A percentile compares a stretch with the other conserved stretches of the same genome.
phyloP scores from a whole-genome alignment of 345 rosid species.

The Eucalyptus erythrocorys region DNA sequence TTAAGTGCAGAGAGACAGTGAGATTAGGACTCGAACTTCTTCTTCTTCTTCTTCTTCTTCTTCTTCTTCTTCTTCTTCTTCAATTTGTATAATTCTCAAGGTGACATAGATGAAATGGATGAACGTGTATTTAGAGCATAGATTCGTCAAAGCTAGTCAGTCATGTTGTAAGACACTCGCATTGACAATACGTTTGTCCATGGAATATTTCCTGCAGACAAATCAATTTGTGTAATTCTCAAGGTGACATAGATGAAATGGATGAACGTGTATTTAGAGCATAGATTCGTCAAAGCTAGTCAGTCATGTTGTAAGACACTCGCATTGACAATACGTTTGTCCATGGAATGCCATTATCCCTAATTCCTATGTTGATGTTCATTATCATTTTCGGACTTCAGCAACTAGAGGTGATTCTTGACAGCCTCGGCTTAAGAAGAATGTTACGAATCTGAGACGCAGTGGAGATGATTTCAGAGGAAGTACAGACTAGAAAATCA shows the following conservation, averaged over 20 bases:
- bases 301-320: background rate
- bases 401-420: background rate
- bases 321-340: background rate
- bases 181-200: background rate
- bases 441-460: background rate
- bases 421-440: background rate
- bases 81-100: background rate
- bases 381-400: background rate
- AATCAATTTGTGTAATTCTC: background rate
- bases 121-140: background rate
- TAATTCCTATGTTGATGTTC: background rate
- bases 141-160: background rate
- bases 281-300: background rate
- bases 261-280: background rate
- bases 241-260: background rate
- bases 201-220: background rate
- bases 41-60: too few species aligned
- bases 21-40: background rate
- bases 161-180: background rate
- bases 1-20: background rate
- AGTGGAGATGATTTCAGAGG: background rate
- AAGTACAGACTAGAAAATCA: background rate
- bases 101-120: background rate
- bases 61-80: too few species aligned
- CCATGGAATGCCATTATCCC: background rate